These are phyloP conservation scores for Fraxinus paxiana DNA, from an alignment of 305 asterid species.

Conservation along the genomic window DNA sequence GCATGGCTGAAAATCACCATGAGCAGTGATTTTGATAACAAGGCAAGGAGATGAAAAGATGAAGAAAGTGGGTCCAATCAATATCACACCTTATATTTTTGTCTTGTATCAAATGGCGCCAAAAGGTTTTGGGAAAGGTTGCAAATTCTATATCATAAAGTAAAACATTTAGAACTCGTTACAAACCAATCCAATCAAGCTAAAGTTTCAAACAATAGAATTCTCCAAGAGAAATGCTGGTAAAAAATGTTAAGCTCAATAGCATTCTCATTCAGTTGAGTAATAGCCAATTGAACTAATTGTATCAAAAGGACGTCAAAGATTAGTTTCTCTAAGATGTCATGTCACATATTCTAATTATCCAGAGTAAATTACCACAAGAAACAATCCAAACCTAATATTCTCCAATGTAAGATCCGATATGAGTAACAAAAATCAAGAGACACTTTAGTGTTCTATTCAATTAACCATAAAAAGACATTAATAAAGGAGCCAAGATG, in stretches of 20 bases:
- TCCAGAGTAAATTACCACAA: neutral
- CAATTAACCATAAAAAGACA: neutral
- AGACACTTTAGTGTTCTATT: neutral
- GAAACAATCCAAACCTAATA: neutral
- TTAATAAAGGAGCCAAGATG: neutral
- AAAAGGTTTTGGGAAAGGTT: neutral
- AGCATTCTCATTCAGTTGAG: neutral
- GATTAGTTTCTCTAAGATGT: neutral
- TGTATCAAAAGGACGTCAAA: neutral
- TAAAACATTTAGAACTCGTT: neutral
- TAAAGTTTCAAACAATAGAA: neutral
- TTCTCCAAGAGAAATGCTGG: neutral
- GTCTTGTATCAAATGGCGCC: neutral
- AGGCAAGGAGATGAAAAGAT: neutral
- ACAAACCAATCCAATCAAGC: neutral
- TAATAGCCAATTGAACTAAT: neutral
- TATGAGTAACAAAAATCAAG: neutral
- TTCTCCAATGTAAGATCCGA: neutral
- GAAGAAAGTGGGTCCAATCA: neutral
- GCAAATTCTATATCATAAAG: neutral
- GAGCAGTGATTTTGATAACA: neutral
- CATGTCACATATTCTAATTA: neutral
- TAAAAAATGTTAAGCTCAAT: neutral
- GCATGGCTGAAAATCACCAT: neutral
- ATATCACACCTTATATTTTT: neutral